Conservation (phyloP, 2,329 filamentous ascomycete species). For the Cucurbitaria berberidis region DNA sequence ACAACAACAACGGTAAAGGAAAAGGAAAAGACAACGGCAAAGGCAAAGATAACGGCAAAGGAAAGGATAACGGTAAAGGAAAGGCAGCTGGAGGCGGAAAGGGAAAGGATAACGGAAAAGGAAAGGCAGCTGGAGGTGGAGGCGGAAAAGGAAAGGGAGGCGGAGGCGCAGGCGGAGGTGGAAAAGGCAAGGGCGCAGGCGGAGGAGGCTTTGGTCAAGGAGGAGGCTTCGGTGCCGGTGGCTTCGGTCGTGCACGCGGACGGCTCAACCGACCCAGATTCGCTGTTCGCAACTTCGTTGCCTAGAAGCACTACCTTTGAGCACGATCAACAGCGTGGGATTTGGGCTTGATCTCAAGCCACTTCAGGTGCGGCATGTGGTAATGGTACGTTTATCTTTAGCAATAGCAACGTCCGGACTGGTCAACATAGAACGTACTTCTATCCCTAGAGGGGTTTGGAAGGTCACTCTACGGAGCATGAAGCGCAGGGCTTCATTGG, state of each 20-base stretch:
- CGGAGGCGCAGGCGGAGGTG: conserved; percentile 3
- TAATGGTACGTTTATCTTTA: conserved; percentile 43
- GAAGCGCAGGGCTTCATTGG: conserved; percentile 44
- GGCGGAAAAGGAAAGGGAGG: conserved; percentile 8
- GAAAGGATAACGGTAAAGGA: conserved; percentile 6
- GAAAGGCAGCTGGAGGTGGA: no score
- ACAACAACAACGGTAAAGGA: conserved; percentile 14
- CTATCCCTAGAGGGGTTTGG: conserved; percentile 31
- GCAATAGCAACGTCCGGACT: conserved; percentile 20
- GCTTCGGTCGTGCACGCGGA: conserved; percentile 25
- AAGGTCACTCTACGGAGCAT: conserved; percentile 40
- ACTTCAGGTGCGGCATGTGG: conserved; percentile 19
- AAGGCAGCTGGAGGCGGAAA: conserved; percentile 7
- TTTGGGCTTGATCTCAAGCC: no score
- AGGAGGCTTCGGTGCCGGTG: conserved; percentile 9
- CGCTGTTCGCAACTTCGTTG: conserved; percentile 41
- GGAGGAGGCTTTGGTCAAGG: conserved; percentile 7
- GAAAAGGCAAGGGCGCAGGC: conserved; percentile 6
- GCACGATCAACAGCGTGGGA: not conserved
- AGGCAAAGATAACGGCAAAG: conserved; percentile 2
- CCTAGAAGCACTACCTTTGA: conserved; percentile 23
- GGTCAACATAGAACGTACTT: conserved; percentile 34
- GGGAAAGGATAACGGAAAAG: conserved; percentile 12
- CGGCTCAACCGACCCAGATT: conserved; percentile 39
- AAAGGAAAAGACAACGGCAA: conserved; percentile 9